phyloP scores from a whole-genome alignment of 768 basidiomycete species.

The Suillus cothurnatus region DNA sequence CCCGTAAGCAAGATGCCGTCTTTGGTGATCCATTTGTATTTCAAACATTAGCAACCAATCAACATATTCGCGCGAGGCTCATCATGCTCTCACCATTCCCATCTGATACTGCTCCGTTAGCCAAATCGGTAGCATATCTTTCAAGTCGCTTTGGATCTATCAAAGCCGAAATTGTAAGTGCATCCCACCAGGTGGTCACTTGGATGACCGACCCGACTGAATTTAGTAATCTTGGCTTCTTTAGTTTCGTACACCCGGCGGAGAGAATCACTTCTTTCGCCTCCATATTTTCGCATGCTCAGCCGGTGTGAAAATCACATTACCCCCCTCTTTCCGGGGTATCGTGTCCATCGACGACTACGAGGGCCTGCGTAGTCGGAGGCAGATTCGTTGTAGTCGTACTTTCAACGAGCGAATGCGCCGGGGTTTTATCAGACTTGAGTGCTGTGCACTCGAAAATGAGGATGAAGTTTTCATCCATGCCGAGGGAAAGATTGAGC shows the following conservation, averaged over 20 bases:
- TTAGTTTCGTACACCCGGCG: slow-evolving; percentile 28
- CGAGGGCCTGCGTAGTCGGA: slow-evolving; percentile 13
- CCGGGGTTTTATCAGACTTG: slow-evolving; percentile 24
- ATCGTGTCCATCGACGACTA: slow-evolving; percentile 26
- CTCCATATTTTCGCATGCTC: slow-evolving; percentile 31
- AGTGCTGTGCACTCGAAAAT: slow-evolving; percentile 21
- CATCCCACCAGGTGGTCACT: slow-evolving; percentile 4
- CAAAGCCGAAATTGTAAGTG: slow-evolving; percentile 28
- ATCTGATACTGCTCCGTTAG: slow-evolving; percentile 30
- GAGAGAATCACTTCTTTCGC: slow-evolving; percentile 32
- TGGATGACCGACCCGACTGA: not conserved
- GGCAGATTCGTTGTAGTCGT: slow-evolving; percentile 22
- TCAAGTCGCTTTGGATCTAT: slow-evolving; percentile 30
- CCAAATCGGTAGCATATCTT: slow-evolving; percentile 36
- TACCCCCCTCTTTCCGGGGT: slow-evolving; percentile 31
- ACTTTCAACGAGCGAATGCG: slow-evolving; percentile 28
- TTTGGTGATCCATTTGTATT: slow-evolving; percentile 34
- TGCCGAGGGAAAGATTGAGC: slow-evolving; percentile 25
- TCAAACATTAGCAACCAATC: slow-evolving; percentile 23
- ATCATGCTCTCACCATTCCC: slow-evolving; percentile 28
- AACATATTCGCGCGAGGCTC: slow-evolving; percentile 30
- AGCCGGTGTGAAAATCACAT: slow-evolving; percentile 30
- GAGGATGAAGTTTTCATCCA: slow-evolving; percentile 35
- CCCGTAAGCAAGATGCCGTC: slow-evolving; percentile 30
- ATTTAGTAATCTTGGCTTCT: slow-evolving; percentile 7